Evolutionary conservation across 192 early-diverging fungal species (phyloP).

Genomic region (Cladochytrium replicatum): DNA sequence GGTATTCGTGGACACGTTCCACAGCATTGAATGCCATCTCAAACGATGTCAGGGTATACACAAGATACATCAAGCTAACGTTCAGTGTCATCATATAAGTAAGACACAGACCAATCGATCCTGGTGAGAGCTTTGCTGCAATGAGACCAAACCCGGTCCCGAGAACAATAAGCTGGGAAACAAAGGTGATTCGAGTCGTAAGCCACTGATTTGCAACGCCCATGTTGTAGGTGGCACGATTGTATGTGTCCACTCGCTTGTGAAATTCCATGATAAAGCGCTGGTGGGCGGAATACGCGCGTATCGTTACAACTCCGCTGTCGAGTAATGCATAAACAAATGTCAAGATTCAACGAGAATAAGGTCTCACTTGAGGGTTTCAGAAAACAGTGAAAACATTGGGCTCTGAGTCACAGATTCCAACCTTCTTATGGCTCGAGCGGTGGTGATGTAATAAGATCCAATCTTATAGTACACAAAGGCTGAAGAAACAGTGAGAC

Average conservation of each 20-base stretch:
- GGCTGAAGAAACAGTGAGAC: conserved; percentile 6
- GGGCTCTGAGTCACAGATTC: conserved; percentile 40
- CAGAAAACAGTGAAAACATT: conserved; percentile 65
- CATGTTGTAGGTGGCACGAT: conserved; percentile 76
- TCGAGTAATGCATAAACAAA: too few relatives aligned
- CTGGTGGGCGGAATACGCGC: conserved; percentile 31
- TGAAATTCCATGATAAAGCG: conserved; percentile 17
- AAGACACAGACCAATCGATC: conserved; percentile 76
- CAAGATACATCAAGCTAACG: conserved; percentile 48
- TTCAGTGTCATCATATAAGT: conserved; percentile 79
- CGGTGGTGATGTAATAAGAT: conserved; percentile 17
- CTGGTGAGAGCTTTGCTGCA: conserved; percentile 49
- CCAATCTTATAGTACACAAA: conserved; percentile 12
- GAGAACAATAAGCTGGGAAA: conserved; percentile 71
- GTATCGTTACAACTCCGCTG: conserved; percentile 33
- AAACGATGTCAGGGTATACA: conserved; percentile 43
- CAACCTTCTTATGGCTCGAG: conserved; percentile 34
- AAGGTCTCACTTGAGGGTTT: conserved; percentile 41
- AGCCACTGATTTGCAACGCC: conserved; percentile 70
- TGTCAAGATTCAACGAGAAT: too few relatives aligned
- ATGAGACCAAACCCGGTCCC: conserved; percentile 60
- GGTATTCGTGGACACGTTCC: conserved; percentile 78
- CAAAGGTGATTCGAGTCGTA: conserved; percentile 53
- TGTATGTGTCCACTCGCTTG: conserved; percentile 55
- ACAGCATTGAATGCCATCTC: conserved; percentile 54